phyloP scores from a whole-genome alignment of 164 flowering plant species.

The Magnolia sinica region DNA sequence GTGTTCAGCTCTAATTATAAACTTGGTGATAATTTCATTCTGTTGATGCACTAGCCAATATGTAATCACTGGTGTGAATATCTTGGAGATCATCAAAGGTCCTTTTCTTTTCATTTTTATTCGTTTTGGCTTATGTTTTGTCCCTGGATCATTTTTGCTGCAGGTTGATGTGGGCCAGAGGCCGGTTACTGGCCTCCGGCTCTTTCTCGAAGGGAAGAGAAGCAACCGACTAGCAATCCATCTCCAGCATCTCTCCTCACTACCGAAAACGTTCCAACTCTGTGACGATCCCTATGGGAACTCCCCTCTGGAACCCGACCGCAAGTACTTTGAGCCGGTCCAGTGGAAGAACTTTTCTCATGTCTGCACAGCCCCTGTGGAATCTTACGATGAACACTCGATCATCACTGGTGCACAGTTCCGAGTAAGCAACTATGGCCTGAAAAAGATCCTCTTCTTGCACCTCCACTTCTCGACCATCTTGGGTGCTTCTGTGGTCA shows the following conservation, averaged over 20 bases:
- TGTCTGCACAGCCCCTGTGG: conserved; percentile 96
- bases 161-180: conserved; percentile 87
- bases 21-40: too few species aligned
- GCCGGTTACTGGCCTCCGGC: conserved; percentile 86
- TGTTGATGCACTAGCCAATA: too few species aligned
- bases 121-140: neutral
- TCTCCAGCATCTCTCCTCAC: conserved; percentile 82
- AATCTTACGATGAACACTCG: conserved; percentile 70
- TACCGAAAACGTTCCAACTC: conserved; percentile 69
- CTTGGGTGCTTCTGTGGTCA: conserved; percentile 53
- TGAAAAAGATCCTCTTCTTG: conserved; percentile 73
- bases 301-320: conserved; percentile 36
- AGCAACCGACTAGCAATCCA: conserved; percentile 81
- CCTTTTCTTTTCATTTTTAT: too few species aligned
- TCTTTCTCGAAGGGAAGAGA: conserved; percentile 82
- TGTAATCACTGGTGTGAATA: too few species aligned
- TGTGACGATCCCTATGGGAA: conserved; percentile 46
- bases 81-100: too few species aligned
- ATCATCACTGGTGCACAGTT: conserved; percentile 91
- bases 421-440: conserved; percentile 62
- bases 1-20: too few species aligned
- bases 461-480: conserved; percentile 73
- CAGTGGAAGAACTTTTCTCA: conserved; percentile 93
- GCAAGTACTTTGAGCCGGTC: conserved; percentile 73
- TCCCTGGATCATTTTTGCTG: neutral